Conservation (phyloP, 108 stramenopile species). For the Schizochytrium sp. region DNA sequence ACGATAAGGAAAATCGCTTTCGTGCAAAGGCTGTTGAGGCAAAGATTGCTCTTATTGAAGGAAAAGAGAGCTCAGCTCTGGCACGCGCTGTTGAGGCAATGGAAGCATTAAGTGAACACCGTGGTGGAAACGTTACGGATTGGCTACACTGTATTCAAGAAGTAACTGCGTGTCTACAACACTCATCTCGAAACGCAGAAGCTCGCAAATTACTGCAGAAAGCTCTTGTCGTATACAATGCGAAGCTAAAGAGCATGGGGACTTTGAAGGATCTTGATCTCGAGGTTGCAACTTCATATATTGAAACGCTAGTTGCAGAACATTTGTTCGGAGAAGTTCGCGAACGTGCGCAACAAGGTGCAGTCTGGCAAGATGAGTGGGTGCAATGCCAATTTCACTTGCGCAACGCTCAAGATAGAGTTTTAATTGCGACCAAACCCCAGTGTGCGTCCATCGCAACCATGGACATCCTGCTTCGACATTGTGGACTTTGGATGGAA, state of each 20-base stretch:
- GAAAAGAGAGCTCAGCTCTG: not conserved
- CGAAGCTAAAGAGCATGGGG: not conserved
- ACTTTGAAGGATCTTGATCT: constrained; percentile 30
- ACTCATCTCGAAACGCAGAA: not conserved
- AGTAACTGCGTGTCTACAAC: not conserved
- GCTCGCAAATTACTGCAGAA: not conserved
- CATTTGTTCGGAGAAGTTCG: not conserved
- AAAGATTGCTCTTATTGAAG: not conserved
- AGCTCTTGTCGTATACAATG: constrained; percentile 29
- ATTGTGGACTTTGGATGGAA: not conserved
- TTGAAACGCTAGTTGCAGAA: constrained; percentile 41
- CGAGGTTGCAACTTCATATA: constrained; percentile 19
- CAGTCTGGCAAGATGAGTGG: not conserved
- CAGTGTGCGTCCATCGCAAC: constrained; percentile 40
- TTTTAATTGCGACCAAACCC: constrained; percentile 48
- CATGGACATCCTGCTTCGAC: constrained; percentile 13
- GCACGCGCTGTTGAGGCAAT: constrained; percentile 1
- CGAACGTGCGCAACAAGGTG: not conserved
- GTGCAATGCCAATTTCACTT: not conserved
- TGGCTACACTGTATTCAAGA: constrained; percentile 32
- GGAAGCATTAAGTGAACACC: not conserved
- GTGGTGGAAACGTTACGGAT: constrained; percentile 25
- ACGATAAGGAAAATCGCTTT: constrained; percentile 38
- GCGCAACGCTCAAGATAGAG: constrained; percentile 44
- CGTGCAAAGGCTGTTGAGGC: not conserved